phyloP scores from a whole-genome alignment of 2,329 filamentous ascomycete genomes.

The Apiospora kogelbergensis region DNA sequence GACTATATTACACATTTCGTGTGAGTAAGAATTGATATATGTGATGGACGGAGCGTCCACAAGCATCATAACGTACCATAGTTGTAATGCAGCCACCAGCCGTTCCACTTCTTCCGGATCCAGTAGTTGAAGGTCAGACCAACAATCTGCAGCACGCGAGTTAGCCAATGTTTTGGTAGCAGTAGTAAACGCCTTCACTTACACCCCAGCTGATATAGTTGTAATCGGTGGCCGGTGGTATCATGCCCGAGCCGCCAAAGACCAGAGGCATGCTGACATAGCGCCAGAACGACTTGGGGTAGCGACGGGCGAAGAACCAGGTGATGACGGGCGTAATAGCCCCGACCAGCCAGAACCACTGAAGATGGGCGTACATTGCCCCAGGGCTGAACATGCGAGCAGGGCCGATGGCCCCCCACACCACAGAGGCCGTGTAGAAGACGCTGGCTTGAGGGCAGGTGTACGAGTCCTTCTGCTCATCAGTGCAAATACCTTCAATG shows the following conservation, averaged over 20 bases:
- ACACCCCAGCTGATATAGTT: conserved; percentile 51
- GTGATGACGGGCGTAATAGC: conserved; percentile 31
- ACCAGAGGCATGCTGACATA: conserved; percentile 34
- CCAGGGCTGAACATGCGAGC: conserved; percentile 32
- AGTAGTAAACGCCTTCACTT: conserved; percentile 50
- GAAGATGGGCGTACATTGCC: conserved; percentile 29
- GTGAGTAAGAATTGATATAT: conserved; percentile 39
- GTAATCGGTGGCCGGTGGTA: conserved; percentile 38
- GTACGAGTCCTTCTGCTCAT: conserved; percentile 31
- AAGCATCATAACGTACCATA: neutral
- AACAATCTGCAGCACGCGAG: conserved; percentile 27
- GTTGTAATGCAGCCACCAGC: conserved; percentile 33
- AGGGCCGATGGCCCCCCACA: conserved; percentile 34
- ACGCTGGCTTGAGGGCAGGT: conserved; percentile 32
- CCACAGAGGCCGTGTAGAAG: conserved; percentile 33
- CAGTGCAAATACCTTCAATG: conserved; percentile 27
- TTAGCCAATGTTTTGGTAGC: conserved; percentile 24
- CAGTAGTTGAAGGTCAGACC: conserved; percentile 32
- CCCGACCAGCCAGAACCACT: conserved; percentile 34
- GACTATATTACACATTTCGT: conserved; percentile 45
- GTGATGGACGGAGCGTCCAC: neutral
- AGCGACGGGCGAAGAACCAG: conserved; percentile 39
- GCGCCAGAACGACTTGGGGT: conserved; percentile 31
- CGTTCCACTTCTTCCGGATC: conserved; percentile 29
- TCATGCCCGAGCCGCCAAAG: conserved; percentile 33